Evolutionary conservation across 164 flowering plant species (phyloP), one percentile per base, ranked within the genome.

Genomic region (Echeveria elegans): DNA sequence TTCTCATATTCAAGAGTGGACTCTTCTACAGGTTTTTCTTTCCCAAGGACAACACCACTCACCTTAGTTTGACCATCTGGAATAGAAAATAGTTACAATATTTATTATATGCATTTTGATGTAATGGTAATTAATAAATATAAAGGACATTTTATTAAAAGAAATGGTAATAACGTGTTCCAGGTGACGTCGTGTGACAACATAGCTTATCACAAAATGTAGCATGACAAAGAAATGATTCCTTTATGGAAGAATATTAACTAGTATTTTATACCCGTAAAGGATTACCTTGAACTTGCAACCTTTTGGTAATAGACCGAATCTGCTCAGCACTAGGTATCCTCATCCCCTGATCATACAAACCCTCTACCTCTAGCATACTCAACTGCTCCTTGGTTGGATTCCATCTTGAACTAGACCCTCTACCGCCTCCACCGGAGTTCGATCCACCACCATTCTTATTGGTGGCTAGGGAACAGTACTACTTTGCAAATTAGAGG

Each of bases 11-110:
- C 97, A 67, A 96, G 88, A 75, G 72, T 87, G 48, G 97, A 84
- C 72, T 94, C 99, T 83, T 94, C 99, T 63, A 91, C 89, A 18
- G 96, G 97, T 74, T 89, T 94, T 68, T 94, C 99, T 77, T 94
- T 94, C 50, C 99, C 99, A 71, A 94, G 90, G 66, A 94, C 95
- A 65, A 86, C 96, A 75, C 91, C 99, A 68, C 92, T 91, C 60
- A 94, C 95, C 79, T 79, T 94, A 29, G 97, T 75, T 68, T 94
- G 99, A 9, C 91, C 96, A 75, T 91, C 97, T 94, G 86, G 63
- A 64, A 72, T 69, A 68, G n/a, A 29, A 36, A 31, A 24, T 8
- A 12, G 30, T 32, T 23, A 18, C 40, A 32, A 31, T 1, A 4
- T n/a, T 24, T 1, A 37, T 34, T n/a, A 63, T 18, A 34, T 63